Percentiles rank a stretch among this genome's conserved stretches.
phyloP scores from a whole-genome alignment of 1,284 basidiomycete species.

The Cutaneotrichosporon sp. region DNA sequence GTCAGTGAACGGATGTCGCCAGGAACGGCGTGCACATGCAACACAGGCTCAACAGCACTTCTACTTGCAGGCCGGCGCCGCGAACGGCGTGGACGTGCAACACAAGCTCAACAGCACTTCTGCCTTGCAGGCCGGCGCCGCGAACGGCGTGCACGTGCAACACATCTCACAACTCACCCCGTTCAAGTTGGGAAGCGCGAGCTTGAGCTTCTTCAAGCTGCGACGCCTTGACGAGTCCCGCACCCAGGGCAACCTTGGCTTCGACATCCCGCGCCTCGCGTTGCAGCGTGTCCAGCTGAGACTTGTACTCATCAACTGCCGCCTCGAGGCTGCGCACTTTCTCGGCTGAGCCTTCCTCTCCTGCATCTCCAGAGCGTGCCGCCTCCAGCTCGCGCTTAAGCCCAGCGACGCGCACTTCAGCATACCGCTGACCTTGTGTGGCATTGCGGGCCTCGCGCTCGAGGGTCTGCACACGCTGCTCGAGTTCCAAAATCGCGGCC shows the following conservation, averaged over 20 bases:
- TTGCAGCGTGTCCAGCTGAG: slow-evolving; percentile 29
- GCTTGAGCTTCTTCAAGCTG: slow-evolving; percentile 27
- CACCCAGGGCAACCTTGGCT: slow-evolving; percentile 29
- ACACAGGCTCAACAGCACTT: no score
- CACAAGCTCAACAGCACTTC: no score
- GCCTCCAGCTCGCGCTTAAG: slow-evolving; percentile 36
- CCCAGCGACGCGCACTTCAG: slow-evolving; percentile 37
- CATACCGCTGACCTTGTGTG: slow-evolving; percentile 35
- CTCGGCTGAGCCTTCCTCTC: slow-evolving; percentile 19
- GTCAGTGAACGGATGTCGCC: no score
- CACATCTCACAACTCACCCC: slow-evolving; percentile 20
- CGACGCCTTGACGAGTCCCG: slow-evolving; percentile 34
- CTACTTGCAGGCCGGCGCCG: no score
- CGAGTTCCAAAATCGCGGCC: slow-evolving; percentile 24
- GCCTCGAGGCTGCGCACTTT: slow-evolving; percentile 21
- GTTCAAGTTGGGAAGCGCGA: slow-evolving; percentile 16
- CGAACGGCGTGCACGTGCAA: no score
- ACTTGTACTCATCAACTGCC: slow-evolving; percentile 32
- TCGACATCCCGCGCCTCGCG: slow-evolving; percentile 37
- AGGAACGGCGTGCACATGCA: background rate
- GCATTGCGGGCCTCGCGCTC: slow-evolving; percentile 45
- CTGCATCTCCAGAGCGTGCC: background rate
- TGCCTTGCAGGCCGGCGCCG: no score
- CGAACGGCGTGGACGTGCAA: no score
- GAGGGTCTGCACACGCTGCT: slow-evolving; percentile 25